These are phyloP conservation scores for Thraustotheca clavata DNA, from an alignment of 352 stramenopile species.

Conservation along the genomic window DNA sequence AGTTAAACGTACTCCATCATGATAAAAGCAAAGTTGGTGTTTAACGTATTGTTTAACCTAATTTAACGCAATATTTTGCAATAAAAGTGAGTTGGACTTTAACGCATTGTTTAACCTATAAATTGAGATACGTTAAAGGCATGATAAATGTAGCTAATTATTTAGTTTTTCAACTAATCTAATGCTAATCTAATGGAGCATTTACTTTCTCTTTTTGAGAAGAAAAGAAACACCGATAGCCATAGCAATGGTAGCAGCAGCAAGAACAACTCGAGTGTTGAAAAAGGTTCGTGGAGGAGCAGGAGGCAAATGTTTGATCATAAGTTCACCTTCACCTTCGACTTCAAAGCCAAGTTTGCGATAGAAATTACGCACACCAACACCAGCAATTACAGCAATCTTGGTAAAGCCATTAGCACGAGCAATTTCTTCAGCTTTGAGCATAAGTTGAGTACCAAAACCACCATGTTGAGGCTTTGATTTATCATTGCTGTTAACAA, in stretches of 20 bases:
- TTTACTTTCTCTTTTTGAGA: slow-evolving; percentile 14
- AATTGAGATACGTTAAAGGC: too few relatives aligned
- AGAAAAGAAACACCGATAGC: neutral
- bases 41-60: slow-evolving; percentile 2
- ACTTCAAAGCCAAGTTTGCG: slow-evolving; percentile 81
- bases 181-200: too few relatives aligned
- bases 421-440: slow-evolving; percentile 72
- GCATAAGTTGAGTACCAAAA: slow-evolving; percentile 83
- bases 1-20: too few relatives aligned
- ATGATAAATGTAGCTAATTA: too few relatives aligned
- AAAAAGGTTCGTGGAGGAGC: neutral
- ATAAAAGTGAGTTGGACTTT: too few relatives aligned
- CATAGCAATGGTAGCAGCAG: neutral
- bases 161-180: neutral
- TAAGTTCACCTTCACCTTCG: slow-evolving; percentile 73
- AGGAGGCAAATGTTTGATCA: slow-evolving; percentile 72
- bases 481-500: slow-evolving; percentile 28
- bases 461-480: slow-evolving; percentile 81
- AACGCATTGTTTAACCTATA: too few relatives aligned
- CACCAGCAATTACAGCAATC: slow-evolving; percentile 82
- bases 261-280: neutral
- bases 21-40: too few relatives aligned
- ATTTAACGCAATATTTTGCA: too few relatives aligned
- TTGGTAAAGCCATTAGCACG: slow-evolving; percentile 59
- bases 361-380: slow-evolving; percentile 90